Base-by-base conservation (phyloP, 2,329 filamentous ascomycete genomes). In the Onygenales sp. region DNA sequence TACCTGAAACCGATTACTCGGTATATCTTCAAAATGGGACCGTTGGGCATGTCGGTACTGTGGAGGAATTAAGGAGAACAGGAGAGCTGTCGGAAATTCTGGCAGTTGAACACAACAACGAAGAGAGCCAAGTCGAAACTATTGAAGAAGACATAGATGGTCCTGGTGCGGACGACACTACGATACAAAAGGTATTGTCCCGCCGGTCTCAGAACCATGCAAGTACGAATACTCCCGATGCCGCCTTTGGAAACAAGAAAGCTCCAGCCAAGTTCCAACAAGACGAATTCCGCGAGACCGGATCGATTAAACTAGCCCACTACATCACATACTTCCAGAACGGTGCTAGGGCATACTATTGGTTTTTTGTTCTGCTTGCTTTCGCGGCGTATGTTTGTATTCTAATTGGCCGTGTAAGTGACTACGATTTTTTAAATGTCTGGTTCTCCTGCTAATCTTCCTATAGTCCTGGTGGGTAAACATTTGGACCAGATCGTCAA, bases 21-120 rank as follows among this genome's bases (percentile, higher is more conserved):
- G 84, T 91, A 4, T 80, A 88, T 56, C 78, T 93, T 2, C 84
- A 82, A 17, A 81, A 88, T 52, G 88, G 87, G 7, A 76, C 73
- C 6, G 77, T 86, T 7, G 74, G 84, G 42, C 74, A 85, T 58
- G 77, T 83, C 2, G 87, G 86, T 0, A 69, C 82, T 1, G 73
- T 87, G 1, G 78, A 81, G 0, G 84, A 89, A n/a, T 62, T 79
- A 14, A 66, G 66, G 32, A 63, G 61, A 42, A 67, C 64, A 0
- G 72, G 72, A 4, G 67, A 66, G n/a, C 58, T 78, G 34, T 66
- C 68, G 7, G 64, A 70, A 27, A 69, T 77, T 17, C 65, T 76
- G 33, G 63, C 65, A 14, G 61, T 70, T 34, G 63, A 70, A 40
- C 57, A 63, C 7, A 64, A 73, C 17, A 75, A 77, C 4, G 78